These are phyloP conservation scores for Colletotrichum cereale DNA, from an alignment of 2,329 filamentous ascomycete species.

Conservation along the genomic window DNA sequence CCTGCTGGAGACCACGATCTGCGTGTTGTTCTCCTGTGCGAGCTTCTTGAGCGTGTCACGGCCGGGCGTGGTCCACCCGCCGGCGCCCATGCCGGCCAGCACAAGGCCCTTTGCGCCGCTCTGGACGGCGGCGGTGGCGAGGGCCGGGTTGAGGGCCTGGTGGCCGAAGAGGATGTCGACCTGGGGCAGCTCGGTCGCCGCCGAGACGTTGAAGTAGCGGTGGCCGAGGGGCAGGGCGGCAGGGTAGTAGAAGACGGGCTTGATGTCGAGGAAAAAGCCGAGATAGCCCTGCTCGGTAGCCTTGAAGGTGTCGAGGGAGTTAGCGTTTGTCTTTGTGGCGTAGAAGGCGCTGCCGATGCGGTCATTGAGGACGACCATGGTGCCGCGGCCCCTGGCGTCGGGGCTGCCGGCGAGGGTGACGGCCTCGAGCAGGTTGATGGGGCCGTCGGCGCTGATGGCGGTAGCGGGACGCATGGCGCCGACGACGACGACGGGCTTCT, in stretches of 20 bases:
- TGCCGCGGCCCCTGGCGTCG: conserved; percentile 62
- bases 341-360: conserved; percentile 61
- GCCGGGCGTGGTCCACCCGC: conserved; percentile 59
- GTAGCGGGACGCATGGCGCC: conserved; percentile 74
- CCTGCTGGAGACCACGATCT: conserved; percentile 64
- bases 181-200: conserved; percentile 57
- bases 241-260: conserved; percentile 71
- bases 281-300: conserved; percentile 68
- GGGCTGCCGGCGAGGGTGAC: conserved; percentile 66
- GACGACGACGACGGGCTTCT: conserved; percentile 71
- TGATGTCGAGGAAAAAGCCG: conserved; percentile 68
- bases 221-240: conserved; percentile 62
- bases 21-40: conserved; percentile 58
- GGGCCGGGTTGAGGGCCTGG: conserved; percentile 62
- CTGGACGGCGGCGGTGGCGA: conserved; percentile 62
- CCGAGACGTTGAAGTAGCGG: conserved; percentile 56
- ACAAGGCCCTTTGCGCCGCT: conserved; percentile 67
- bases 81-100: conserved; percentile 67
- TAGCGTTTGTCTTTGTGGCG: conserved; percentile 72
- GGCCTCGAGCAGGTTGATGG: conserved; percentile 71
- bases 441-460: conserved; percentile 72
- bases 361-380: conserved; percentile 73
- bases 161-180: conserved; percentile 70
- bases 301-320: conserved; percentile 73
- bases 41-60: conserved; percentile 56